Evolutionary conservation across 139 green algal genomes (phyloP), one percentile per base, ranked within the genome.

Genomic region (Chlorella sorokiniana): DNA sequence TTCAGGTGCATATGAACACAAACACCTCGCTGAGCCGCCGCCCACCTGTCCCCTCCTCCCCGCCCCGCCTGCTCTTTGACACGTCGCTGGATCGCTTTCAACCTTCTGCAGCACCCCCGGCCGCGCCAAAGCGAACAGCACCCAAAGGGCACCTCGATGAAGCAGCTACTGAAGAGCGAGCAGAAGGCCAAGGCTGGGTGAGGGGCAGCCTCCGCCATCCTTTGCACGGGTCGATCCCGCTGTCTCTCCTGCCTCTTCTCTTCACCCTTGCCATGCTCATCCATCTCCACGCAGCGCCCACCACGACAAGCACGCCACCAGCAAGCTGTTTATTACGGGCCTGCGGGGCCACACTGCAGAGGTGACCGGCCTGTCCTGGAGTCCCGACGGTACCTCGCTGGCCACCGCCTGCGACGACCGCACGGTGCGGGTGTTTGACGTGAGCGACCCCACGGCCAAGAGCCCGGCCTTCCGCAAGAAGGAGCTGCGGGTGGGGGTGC

Each of bases 401-500:
- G 85, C 76, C 31, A 89, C 85, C 0, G 82, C 82, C 41, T 88
- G 82, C 51, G 83, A 88, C 18, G 84, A 88, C 65, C 59, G 72
- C n/a, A 63, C 64, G 3, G 56, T 88, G 41, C 70, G 84, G 33
- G 44, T 88, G 23, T 88, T 88, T 65, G 38, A 64, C 51, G 35
- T 83, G 48, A 11, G 27, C 10, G 61, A 78, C 45, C 64, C 79
- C 1, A 69, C 44, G 2, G 73, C 65, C 33, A 86, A 86, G 65
- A 86, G 56, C 61, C 74, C 87, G 29, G 25, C 44, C 69, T 86
- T 86, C 74, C 37, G 51, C 8, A 29, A 31, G 0, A 84, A 71
- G 37, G 41, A 81, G 35, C 64, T 88, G 63, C 74, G 84, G 18
- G 41, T 44, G 14, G 84, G 69, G 1, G 38, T 69, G 59, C 56